Conservation (phyloP, 169 alveolate species). For the Neospora caninum region DNA sequence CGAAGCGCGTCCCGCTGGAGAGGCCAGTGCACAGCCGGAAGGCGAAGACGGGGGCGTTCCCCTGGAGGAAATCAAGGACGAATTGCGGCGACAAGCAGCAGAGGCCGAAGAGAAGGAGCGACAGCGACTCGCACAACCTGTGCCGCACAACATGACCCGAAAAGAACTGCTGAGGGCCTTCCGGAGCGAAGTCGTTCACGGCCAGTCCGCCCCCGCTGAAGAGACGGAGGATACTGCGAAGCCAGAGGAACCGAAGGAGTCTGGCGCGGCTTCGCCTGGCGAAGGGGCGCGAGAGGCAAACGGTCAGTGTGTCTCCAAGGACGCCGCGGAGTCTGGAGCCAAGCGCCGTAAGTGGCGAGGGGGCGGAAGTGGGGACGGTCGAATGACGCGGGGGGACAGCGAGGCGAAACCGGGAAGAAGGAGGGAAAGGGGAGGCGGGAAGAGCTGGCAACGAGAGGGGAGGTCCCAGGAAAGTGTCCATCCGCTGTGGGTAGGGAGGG, state of each 20-base stretch:
- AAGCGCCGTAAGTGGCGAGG: no score
- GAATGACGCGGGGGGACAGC: no score
- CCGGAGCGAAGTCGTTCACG: background rate
- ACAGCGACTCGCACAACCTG: background rate
- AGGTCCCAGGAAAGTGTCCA: no score
- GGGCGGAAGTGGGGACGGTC: no score
- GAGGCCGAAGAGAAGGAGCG: background rate
- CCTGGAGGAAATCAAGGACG: background rate
- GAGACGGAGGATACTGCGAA: background rate
- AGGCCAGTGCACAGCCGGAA: background rate
- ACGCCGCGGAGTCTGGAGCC: no score
- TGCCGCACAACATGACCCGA: no score
- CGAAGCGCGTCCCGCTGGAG: background rate
- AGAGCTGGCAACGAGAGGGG: no score
- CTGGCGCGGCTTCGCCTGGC: background rate
- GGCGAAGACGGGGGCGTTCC: background rate
- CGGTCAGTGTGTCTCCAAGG: background rate
- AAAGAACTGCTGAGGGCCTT: background rate
- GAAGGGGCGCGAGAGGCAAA: background rate
- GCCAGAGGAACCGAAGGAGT: background rate
- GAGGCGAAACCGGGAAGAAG: no score
- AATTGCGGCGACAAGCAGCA: background rate
- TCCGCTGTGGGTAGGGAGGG: no score
- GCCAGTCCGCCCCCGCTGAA: background rate
- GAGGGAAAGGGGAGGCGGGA: no score